phyloP scores from a whole-genome alignment of 257 asterid genomes.

The Jaltomata sinuosa region DNA sequence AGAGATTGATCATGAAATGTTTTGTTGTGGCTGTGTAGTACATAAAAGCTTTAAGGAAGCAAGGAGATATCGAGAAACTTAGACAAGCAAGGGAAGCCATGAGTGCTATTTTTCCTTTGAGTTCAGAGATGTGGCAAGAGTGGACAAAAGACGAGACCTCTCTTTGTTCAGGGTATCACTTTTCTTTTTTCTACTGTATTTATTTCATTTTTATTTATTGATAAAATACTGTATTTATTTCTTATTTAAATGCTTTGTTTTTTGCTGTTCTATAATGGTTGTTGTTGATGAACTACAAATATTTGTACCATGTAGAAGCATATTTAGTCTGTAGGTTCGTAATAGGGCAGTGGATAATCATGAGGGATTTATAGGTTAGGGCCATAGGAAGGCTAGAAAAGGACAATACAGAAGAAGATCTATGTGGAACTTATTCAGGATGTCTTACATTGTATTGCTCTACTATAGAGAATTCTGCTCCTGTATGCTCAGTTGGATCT shows the following conservation, averaged over 20 bases:
- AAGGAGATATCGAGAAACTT: slow-evolving; percentile 77
- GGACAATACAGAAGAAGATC: background rate
- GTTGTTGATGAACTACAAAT: background rate
- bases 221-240: background rate
- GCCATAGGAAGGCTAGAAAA: background rate
- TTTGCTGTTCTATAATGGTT: background rate
- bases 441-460: background rate
- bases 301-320: background rate
- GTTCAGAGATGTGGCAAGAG: slow-evolving; percentile 85
- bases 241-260: background rate
- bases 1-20: background rate
- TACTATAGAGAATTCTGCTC: background rate
- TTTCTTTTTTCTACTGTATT: background rate
- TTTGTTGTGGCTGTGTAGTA: slow-evolving; percentile 34
- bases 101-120: slow-evolving; percentile 74
- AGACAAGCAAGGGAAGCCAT: slow-evolving; percentile 84
- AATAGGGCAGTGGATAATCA: background rate
- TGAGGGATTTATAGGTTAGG: background rate
- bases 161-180: slow-evolving; percentile 46
- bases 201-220: background rate
- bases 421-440: background rate
- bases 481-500: background rate
- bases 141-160: slow-evolving; percentile 86
- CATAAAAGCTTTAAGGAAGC: slow-evolving; percentile 70
- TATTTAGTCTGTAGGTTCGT: background rate